Conservation (phyloP, 2,329 filamentous ascomycete genomes). For the Claviceps spartinae region DNA sequence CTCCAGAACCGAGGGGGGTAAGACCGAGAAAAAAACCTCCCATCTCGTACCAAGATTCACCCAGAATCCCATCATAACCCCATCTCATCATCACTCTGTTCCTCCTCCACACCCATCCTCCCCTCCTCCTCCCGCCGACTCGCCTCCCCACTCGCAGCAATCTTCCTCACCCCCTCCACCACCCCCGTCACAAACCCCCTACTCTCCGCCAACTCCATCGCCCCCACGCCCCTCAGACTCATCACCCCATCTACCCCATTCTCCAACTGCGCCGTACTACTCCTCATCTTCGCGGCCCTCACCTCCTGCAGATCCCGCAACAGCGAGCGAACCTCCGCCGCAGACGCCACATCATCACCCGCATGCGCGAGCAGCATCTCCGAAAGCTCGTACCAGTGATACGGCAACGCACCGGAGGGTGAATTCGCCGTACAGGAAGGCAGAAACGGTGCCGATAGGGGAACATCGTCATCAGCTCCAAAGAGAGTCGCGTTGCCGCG, state of each 20-base stretch:
- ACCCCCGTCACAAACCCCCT: slow-evolving; percentile 74
- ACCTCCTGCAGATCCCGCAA: slow-evolving; percentile 77
- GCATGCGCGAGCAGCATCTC: slow-evolving; percentile 80
- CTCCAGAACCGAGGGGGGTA: too few species aligned
- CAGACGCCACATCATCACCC: slow-evolving; percentile 62
- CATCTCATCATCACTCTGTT: slow-evolving; percentile 42
- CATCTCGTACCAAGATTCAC: neutral
- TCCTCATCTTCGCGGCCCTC: slow-evolving; percentile 75
- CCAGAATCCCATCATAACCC: slow-evolving; percentile 15
- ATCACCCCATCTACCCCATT: slow-evolving; percentile 59
- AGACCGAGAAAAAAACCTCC: neutral
- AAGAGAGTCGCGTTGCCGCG: slow-evolving; percentile 24
- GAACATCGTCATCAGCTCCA: slow-evolving; percentile 12
- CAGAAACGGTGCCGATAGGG: slow-evolving; percentile 62
- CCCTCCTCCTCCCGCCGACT: slow-evolving; percentile 66
- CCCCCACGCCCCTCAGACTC: slow-evolving; percentile 61
- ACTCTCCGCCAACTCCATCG: slow-evolving; percentile 84
- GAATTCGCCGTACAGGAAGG: slow-evolving; percentile 58
- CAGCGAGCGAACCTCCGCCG: slow-evolving; percentile 60
- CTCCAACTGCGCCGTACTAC: slow-evolving; percentile 58
- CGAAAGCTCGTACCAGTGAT: slow-evolving; percentile 88
- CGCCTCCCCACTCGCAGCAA: slow-evolving; percentile 70
- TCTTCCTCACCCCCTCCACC: slow-evolving; percentile 73
- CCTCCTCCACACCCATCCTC: slow-evolving; percentile 47
- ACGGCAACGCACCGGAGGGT: slow-evolving; percentile 61